A percentile compares a stretch with the other conserved stretches of the same genome.
These are phyloP conservation scores for Sedum album DNA, from an alignment of 164 flowering plant species.

Conservation along the genomic window DNA sequence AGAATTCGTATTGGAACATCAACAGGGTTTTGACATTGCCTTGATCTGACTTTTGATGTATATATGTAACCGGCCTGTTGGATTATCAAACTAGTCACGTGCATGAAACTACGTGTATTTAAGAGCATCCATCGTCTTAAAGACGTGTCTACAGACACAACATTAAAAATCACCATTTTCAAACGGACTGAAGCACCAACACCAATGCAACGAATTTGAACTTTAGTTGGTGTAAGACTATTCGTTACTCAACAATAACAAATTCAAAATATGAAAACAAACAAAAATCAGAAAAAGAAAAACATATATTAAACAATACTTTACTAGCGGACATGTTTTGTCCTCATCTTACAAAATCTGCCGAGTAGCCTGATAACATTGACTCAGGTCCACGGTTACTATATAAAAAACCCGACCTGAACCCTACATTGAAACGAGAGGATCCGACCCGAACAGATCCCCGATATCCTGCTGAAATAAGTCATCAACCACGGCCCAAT, in stretches of 20 bases:
- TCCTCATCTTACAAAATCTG: not conserved
- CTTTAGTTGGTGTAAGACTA: not conserved
- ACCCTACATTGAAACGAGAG: conserved; percentile 24
- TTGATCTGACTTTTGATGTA: not conserved
- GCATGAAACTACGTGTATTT: conserved; percentile 1
- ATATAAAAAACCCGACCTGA: not conserved
- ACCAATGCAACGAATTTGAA: not conserved
- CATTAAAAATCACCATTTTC: not conserved
- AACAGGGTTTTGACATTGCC: not conserved
- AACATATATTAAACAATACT: not conserved
- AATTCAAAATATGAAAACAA: not conserved
- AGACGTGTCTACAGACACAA: not conserved
- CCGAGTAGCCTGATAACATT: not conserved
- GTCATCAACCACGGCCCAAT: conserved; percentile 25
- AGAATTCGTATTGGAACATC: not conserved
- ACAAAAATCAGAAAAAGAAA: not conserved
- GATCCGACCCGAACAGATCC: conserved; percentile 59
- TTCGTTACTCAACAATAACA: not conserved
- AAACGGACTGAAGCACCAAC: not conserved
- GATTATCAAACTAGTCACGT: not conserved
- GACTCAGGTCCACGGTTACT: not conserved
- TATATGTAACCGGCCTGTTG: not conserved
- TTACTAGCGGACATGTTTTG: not conserved
- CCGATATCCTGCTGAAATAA: conserved; percentile 54
- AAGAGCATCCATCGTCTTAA: not conserved